Evolutionary conservation across 805 yeast genomes (phyloP), one percentile per base, ranked within the genome.

Genomic region (Candida tallmaniae): DNA sequence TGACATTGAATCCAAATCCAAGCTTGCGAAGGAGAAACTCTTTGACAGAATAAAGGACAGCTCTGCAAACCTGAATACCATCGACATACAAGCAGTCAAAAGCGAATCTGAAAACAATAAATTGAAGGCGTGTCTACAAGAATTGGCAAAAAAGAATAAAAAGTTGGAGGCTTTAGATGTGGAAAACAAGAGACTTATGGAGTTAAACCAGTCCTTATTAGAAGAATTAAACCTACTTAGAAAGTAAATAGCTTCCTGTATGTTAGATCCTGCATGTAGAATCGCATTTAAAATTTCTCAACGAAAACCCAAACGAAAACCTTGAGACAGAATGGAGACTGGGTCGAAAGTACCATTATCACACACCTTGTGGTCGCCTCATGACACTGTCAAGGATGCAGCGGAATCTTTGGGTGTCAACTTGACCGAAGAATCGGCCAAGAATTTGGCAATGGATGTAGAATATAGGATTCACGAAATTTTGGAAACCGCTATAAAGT

Each of bases 371-470:
- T 90, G 97, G 98, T 89, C 97, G 7, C 97, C 97, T 6, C 80
- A 84, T 40, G 97, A 93, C 57, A 93, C 99, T 0, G 96, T 94
- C 19, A 83, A 81, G 51, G 98, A 93, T 65, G 96, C 86, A 11
- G 96, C 97, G 0, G 98, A 93, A 54, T 75, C 87, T 2, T 66
- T 93, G 8, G 98, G 98, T 1, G 70, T 93, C 23, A 77, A 66
- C 38, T 65, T 93, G 31, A 84, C 86, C 21, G 97, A 90, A 35
- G 98, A 94, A 40, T 95, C 90, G 2, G 83, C 96, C 31, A 85
- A 87, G 52, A 86, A 93, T 42, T 65, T 93, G 41, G 97, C 99
- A 5, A 93, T 93, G 98, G 99, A 93, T 56, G 94, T 93, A n/a
- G 99, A 93, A 62, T 93, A 94, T 57, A 75, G 98, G 42, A 85